Evolutionary conservation across 352 stramenopile species (phyloP).

Genomic region (Pythium phragmitis): DNA sequence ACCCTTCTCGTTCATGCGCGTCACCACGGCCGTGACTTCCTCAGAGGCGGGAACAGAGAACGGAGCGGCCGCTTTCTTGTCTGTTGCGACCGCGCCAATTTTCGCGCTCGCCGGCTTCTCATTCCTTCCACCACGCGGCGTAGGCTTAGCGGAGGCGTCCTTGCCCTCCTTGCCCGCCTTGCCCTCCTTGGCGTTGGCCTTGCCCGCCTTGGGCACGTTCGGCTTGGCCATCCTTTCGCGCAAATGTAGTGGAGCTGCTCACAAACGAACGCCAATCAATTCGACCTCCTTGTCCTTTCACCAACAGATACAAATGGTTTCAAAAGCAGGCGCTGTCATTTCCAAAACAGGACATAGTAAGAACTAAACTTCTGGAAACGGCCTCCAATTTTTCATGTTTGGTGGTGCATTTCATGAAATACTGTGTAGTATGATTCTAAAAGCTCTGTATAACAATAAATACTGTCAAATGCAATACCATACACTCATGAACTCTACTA

Average conservation of each 20-base stretch:
- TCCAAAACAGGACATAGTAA: constrained; percentile 13
- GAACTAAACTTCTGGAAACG: background rate
- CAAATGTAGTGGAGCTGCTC: constrained; percentile 5
- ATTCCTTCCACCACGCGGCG: constrained; percentile 14
- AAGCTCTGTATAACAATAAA: too few species aligned
- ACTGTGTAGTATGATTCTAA: too few species aligned
- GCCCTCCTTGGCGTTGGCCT: constrained; percentile 3
- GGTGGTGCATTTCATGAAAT: too few species aligned
- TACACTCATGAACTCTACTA: too few species aligned
- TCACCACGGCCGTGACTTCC: constrained; percentile 25
- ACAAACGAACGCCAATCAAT: constrained; percentile 28
- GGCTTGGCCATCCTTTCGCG: constrained; percentile 26
- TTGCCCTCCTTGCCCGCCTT: constrained; percentile 12
- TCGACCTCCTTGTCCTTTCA: constrained; percentile 24
- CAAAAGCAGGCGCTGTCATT: constrained; percentile 9
- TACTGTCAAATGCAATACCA: too few species aligned
- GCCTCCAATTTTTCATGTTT: too few species aligned
- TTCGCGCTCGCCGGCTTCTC: constrained; percentile 3
- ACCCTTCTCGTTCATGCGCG: constrained; percentile 30
- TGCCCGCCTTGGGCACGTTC: constrained; percentile 10
- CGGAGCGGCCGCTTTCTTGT: constrained; percentile 8
- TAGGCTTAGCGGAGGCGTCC: constrained; percentile 3
- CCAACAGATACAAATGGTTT: constrained; percentile 14
- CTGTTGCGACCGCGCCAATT: constrained; percentile 4
- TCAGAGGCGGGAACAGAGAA: constrained; percentile 9